Evolutionary conservation across 495 filamentous ascomycete genomes (phyloP).

Genomic region (Aspergillus haitiensis): DNA sequence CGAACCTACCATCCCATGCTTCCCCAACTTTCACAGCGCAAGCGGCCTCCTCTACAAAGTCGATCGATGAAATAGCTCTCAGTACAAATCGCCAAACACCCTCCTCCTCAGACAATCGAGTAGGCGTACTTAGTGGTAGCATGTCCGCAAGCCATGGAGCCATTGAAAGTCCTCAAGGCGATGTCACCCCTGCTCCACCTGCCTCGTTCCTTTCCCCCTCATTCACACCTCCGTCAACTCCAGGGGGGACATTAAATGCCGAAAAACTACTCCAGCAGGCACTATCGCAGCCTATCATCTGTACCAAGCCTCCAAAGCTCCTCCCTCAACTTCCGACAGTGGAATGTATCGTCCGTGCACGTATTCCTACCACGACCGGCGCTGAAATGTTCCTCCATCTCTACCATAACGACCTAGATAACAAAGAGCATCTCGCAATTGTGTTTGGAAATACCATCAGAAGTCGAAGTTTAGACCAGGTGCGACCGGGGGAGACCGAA

Average conservation of each 20-base stretch:
- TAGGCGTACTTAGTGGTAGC: conserved; percentile 21
- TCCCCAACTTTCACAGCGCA: conserved; percentile 53
- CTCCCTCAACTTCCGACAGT: conserved; percentile 70
- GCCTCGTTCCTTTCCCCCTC: conserved; percentile 66
- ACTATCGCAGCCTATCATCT: conserved; percentile 29
- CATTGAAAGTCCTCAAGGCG: conserved; percentile 24
- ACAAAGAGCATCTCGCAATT: conserved; percentile 97
- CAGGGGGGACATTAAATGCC: conserved; percentile 61
- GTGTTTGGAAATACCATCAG: conserved; percentile 89
- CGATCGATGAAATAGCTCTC: conserved; percentile 31
- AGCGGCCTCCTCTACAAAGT: conserved; percentile 29
- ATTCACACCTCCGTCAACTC: conserved; percentile 75
- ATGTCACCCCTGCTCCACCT: conserved; percentile 45
- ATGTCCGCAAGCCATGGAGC: conserved; percentile 28
- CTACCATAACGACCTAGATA: conserved; percentile 88
- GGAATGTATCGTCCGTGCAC: conserved; percentile 77
- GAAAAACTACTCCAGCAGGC: conserved; percentile 40
- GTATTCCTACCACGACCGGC: conserved; percentile 83
- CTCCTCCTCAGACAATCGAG: conserved; percentile 11
- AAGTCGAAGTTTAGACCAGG: conserved; percentile 73
- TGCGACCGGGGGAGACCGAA: conserved; percentile 86
- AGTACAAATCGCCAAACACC: conserved; percentile 16
- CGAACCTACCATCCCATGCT: conserved; percentile 52
- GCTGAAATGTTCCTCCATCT: conserved; percentile 97
- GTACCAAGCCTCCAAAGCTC: conserved; percentile 61